These are phyloP conservation scores for Lophiotrema nucula DNA, from an alignment of 495 filamentous ascomycete species.

Conservation along the genomic window DNA sequence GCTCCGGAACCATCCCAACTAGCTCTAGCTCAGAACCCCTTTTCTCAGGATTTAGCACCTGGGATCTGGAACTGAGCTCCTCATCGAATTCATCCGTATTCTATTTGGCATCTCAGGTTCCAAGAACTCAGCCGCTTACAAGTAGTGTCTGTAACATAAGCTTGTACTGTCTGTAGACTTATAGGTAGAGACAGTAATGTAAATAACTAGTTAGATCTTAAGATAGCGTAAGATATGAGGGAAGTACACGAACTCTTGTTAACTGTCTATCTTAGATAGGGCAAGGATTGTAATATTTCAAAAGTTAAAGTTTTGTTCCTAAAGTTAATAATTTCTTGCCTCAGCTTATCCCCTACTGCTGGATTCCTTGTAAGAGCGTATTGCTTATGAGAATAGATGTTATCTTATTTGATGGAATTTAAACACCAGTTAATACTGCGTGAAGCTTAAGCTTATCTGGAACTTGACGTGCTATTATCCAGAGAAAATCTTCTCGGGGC, in stretches of 20 bases:
- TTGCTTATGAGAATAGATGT: conserved; percentile 5
- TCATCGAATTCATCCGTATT: too few relatives aligned
- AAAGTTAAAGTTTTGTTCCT: not conserved
- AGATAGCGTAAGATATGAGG: not conserved
- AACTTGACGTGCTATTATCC: not conserved
- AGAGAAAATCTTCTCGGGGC: not conserved
- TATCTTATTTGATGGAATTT: not conserved
- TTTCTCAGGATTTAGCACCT: too few relatives aligned
- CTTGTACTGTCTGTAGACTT: not conserved
- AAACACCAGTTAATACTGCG: not conserved
- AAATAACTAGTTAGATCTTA: not conserved
- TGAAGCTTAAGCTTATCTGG: not conserved
- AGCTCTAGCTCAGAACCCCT: too few relatives aligned
- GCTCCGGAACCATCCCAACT: too few relatives aligned
- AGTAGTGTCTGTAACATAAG: too few relatives aligned
- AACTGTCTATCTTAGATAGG: not conserved
- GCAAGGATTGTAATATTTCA: not conserved
- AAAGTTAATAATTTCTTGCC: not conserved
- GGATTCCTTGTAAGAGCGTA: not conserved
- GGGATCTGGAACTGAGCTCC: too few relatives aligned
- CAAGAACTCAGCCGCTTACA: too few relatives aligned
- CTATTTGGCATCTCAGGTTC: too few relatives aligned
- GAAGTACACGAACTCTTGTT: not conserved
- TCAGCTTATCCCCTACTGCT: not conserved
- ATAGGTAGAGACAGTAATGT: not conserved